A percentile compares a stretch with the other conserved stretches of the same genome.
These are phyloP conservation scores for Marasmius tenuissimus DNA, from an alignment of 1,284 basidiomycete genomes.

Conservation along the genomic window DNA sequence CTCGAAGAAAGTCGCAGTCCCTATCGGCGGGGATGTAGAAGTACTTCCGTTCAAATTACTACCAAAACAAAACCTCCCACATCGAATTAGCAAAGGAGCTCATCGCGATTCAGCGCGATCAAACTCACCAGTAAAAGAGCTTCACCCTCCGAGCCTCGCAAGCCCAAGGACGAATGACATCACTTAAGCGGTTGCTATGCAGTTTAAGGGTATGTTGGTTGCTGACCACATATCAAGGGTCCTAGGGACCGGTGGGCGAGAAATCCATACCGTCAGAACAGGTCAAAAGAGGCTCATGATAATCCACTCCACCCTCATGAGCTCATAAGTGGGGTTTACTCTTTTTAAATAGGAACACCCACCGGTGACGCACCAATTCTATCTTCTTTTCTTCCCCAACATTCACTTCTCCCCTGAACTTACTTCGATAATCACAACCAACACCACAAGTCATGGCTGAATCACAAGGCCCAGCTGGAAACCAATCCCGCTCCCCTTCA, in stretches of 20 bases:
- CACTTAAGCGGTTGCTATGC: not conserved
- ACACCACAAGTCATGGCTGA: not conserved
- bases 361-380: not conserved
- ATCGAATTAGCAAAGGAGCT: no score
- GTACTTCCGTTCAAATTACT: no score
- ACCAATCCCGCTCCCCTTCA: slow-evolving; percentile 12
- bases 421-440: not conserved
- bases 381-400: not conserved
- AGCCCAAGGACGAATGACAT: not conserved
- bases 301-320: not conserved
- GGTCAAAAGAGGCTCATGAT: not conserved
- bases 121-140: not conserved
- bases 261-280: not conserved
- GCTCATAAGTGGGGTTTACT: not conserved
- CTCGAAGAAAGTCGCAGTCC: no score
- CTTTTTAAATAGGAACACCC: not conserved
- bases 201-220: not conserved
- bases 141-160: not conserved
- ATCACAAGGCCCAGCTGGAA: not conserved
- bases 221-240: not conserved
- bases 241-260: not conserved
- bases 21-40: no score
- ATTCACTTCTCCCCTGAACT: not conserved
- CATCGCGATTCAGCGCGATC: no score
- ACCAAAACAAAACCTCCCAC: no score